These are phyloP conservation scores for Panicum miliaceum DNA, from an alignment of 176 grass and related monocot species.

Conservation along the genomic window DNA sequence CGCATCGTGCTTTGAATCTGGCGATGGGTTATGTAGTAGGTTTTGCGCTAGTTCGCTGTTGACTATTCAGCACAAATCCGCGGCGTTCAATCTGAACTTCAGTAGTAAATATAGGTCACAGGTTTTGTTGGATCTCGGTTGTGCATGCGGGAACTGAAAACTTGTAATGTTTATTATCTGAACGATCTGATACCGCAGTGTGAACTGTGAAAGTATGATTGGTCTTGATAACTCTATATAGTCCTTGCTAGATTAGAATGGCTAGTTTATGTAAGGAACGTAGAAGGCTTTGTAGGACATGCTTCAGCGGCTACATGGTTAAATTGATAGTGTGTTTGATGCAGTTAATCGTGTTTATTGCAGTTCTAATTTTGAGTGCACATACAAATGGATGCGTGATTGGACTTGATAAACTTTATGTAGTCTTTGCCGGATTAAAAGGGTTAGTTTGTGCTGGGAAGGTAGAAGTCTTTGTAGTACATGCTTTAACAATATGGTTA, in stretches of 20 bases:
- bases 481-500: not conserved
- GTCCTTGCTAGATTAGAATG: too few relatives aligned
- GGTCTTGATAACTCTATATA: not conserved
- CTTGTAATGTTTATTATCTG: too few relatives aligned
- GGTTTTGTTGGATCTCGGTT: not conserved
- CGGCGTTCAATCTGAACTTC: not conserved
- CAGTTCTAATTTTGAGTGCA: not conserved
- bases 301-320: not conserved
- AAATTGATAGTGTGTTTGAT: not conserved
- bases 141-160: not conserved
- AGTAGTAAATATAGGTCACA: not conserved
- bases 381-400: not conserved
- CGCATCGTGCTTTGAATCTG: not conserved
- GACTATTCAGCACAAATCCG: not conserved
- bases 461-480: not conserved
- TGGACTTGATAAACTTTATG: too few relatives aligned
- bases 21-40: not conserved
- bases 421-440: too few relatives aligned
- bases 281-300: too few relatives aligned
- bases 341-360: not conserved
- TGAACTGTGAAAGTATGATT: too few relatives aligned
- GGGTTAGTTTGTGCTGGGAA: not conserved
- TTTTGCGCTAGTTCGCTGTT: not conserved
- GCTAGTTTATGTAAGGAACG: not conserved
- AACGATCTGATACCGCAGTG: not conserved